Conservation (phyloP, 257 asterid genomes). For the Solanum ossicruentum region DNA sequence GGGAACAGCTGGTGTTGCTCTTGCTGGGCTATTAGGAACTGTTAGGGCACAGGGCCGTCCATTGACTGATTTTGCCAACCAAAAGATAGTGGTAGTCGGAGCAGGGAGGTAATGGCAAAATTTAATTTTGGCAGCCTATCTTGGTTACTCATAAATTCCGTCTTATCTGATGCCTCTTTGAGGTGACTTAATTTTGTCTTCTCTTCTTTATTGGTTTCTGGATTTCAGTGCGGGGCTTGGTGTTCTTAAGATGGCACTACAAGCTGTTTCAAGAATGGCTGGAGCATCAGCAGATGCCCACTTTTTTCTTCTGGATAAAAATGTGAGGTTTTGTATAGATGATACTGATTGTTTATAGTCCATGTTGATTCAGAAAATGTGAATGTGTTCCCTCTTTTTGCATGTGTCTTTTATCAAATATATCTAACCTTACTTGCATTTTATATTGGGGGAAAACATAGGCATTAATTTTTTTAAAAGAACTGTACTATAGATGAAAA, state of each 20-base stretch:
- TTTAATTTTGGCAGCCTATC: background rate
- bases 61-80: constrained; percentile 84
- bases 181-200: background rate
- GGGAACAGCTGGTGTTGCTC: constrained; percentile 99
- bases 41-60: constrained; percentile 96
- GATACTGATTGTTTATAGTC: background rate
- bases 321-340: constrained; percentile 35
- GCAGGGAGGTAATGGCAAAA: constrained; percentile 77
- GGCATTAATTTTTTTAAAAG: accelerated
- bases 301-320: constrained; percentile 90
- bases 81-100: constrained; percentile 94
- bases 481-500: background rate
- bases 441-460: background rate
- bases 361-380: background rate
- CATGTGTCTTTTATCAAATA: background rate
- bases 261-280: constrained; percentile 86
- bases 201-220: constrained; percentile 4
- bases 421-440: background rate
- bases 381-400: background rate
- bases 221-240: constrained; percentile 98
- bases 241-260: constrained; percentile 94
- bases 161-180: background rate
- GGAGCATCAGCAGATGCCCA: constrained; percentile 76
- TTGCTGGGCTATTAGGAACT: constrained; percentile 93
- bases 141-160: background rate